Conservation (phyloP, 1,139 yeast genomes). For the Pichia sp. region DNA sequence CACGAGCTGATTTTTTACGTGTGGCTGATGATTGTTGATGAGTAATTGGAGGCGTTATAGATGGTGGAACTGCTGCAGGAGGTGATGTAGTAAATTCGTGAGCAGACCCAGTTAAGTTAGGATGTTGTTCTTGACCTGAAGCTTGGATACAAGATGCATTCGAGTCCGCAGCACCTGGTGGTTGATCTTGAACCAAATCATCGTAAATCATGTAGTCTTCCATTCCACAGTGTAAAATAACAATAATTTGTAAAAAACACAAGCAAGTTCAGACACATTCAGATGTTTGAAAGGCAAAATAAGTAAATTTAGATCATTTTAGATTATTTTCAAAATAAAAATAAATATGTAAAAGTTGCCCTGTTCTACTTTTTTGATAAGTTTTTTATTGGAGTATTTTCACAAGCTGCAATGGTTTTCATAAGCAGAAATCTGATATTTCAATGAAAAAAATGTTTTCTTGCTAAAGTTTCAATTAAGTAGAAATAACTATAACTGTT, state of each 20-base stretch:
- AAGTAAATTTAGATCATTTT: neutral
- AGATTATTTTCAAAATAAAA: neutral
- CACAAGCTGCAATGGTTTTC: neutral
- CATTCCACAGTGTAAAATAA: neutral
- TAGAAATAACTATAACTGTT: too few species aligned
- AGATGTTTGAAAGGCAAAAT: neutral
- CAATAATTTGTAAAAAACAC: neutral
- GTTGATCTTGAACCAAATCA: neutral
- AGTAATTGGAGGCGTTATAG: neutral
- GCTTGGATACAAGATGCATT: neutral
- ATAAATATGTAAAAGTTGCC: neutral
- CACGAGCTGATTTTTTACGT: constrained; percentile 1
- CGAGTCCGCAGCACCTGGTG: neutral
- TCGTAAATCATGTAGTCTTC: neutral
- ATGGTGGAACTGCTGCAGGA: neutral
- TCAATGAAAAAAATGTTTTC: too few species aligned
- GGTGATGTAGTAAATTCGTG: neutral
- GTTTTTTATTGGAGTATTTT: too few species aligned
- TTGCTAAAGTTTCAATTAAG: too few species aligned
- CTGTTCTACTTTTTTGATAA: neutral
- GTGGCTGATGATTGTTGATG: neutral
- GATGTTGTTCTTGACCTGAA: neutral
- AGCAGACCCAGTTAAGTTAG: neutral
- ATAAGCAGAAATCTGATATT: neutral
- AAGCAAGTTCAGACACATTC: neutral